Conservation (phyloP, 2,329 filamentous ascomycete genomes). For the Hirsutella minnesotensis region DNA sequence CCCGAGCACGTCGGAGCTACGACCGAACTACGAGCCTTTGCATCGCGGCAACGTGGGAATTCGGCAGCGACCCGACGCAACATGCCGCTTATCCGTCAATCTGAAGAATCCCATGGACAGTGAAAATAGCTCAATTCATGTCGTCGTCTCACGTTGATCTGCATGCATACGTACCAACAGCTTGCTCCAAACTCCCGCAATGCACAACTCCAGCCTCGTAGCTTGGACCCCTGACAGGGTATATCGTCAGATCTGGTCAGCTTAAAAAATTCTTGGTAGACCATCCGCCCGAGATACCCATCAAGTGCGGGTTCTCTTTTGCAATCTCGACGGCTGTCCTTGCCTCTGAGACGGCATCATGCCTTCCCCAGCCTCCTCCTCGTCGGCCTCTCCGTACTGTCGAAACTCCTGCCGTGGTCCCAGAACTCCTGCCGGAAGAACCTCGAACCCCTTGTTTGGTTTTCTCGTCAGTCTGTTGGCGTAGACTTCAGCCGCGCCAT, state of each 20-base stretch:
- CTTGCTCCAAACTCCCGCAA: too few species aligned
- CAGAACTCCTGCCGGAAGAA: constrained; percentile 5
- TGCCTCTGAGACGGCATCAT: neutral
- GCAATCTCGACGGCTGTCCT: neutral
- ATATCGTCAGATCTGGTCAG: too few species aligned
- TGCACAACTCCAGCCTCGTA: too few species aligned
- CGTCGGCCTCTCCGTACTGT: neutral
- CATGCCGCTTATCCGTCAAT: too few species aligned
- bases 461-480: constrained; percentile 4
- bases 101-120: too few species aligned
- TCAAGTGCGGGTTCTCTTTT: neutral
- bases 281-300: neutral
- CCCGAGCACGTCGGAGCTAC: neutral
- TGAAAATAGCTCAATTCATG: neutral
- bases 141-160: neutral
- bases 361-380: neutral
- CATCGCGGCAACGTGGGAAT: neutral
- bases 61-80: too few species aligned
- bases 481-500: constrained; percentile 6
- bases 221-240: too few species aligned
- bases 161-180: too few species aligned
- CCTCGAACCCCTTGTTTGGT: constrained; percentile 5
- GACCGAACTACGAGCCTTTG: neutral
- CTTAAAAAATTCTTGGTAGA: too few species aligned
- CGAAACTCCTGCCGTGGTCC: constrained; percentile 4